Evolutionary conservation across 75 land plant genomes (phyloP).

Genomic region (Selaginella tamariscina): DNA sequence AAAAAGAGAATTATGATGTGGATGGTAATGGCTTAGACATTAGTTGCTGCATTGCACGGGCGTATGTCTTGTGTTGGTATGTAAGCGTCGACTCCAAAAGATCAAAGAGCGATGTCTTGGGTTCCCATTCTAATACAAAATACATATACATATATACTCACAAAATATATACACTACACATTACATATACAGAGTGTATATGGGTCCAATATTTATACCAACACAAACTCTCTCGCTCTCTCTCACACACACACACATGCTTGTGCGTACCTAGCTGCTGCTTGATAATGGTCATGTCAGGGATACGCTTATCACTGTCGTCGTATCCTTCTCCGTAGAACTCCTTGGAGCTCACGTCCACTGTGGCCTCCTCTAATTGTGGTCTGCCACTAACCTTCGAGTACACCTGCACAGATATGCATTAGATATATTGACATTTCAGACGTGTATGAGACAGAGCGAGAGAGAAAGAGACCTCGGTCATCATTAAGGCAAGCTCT

Average conservation of each 20-base stretch:
- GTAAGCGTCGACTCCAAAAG: conserved; percentile 78
- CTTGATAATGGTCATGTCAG: conserved; percentile 96
- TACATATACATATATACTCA: no score
- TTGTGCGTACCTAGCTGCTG: conserved; percentile 61
- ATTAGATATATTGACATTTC: background rate
- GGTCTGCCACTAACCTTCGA: conserved; percentile 76
- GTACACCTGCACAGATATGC: conserved; percentile 38
- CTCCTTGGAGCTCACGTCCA: conserved; percentile 87
- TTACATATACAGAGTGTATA: no score
- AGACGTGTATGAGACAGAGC: background rate
- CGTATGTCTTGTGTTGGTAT: conserved; percentile 82
- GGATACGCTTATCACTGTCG: conserved; percentile 95
- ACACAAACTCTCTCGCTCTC: no score
- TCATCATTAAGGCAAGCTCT: conserved; percentile 92
- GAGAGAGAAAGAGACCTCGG: conserved; percentile 32
- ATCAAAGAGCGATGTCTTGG: conserved; percentile 79
- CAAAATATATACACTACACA: no score
- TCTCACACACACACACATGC: no score
- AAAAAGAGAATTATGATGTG: background rate
- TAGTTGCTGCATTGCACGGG: conserved; percentile 65
- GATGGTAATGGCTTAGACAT: conserved; percentile 32
- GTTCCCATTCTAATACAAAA: conserved; percentile 67
- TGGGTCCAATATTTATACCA: no score
- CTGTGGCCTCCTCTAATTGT: conserved; percentile 47
- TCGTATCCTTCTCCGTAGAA: conserved; percentile 98